These are phyloP conservation scores for Rhizopogon salebrosus DNA, from an alignment of 768 basidiomycete genomes.

Conservation along the genomic window DNA sequence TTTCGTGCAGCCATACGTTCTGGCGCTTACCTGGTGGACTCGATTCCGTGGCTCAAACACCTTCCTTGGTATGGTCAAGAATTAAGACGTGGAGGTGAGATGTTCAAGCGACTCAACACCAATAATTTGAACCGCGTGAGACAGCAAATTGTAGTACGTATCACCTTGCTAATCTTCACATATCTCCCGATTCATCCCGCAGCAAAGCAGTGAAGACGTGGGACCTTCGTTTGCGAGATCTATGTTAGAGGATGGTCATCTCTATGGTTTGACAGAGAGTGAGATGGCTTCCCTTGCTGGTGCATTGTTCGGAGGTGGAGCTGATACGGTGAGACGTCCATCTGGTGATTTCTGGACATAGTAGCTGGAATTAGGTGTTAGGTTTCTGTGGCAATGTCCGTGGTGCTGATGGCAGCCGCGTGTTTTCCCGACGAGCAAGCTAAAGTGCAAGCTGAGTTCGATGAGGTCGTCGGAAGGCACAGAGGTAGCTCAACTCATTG, in stretches of 20 bases:
- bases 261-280: constrained; percentile 43
- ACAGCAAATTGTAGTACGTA: constrained; percentile 33
- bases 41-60: constrained; percentile 30
- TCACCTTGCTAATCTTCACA: not conserved
- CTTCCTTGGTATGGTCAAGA: constrained; percentile 54
- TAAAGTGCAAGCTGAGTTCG: constrained; percentile 46
- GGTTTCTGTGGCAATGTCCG: constrained; percentile 45
- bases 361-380: constrained; percentile 4
- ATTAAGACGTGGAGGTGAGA: constrained; percentile 44
- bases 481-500: constrained; percentile 4
- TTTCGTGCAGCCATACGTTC: constrained; percentile 22
- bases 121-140: constrained; percentile 38
- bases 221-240: constrained; percentile 42
- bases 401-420: no score
- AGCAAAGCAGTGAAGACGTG: constrained; percentile 6
- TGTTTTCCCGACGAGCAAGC: no score
- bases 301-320: constrained; percentile 53
- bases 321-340: constrained; percentile 35
- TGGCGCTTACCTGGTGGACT: constrained; percentile 30
- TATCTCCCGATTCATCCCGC: not conserved
- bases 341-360: not conserved
- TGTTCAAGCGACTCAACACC: constrained; percentile 47
- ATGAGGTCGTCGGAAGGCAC: constrained; percentile 39
- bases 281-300: constrained; percentile 56
- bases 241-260: constrained; percentile 42